phyloP scores from a whole-genome alignment of 2,329 filamentous ascomycete genomes.

The Ustilaginoidea virens region DNA sequence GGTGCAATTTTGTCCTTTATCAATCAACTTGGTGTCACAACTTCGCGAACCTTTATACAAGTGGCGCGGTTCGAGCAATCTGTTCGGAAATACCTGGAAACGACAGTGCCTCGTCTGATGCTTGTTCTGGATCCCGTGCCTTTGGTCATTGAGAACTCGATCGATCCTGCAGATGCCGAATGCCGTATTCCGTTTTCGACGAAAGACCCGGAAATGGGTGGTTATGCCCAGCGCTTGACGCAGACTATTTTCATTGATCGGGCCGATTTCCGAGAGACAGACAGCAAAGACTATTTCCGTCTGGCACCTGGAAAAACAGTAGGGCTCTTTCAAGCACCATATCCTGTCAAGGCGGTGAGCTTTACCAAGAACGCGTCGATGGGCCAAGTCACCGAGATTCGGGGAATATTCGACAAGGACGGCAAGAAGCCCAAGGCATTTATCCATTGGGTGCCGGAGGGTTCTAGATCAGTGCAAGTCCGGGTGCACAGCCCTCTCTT shows the following conservation, averaged over 20 bases:
- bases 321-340: slow-evolving; percentile 56
- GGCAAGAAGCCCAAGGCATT: slow-evolving; percentile 57
- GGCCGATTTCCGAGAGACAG: slow-evolving; percentile 61
- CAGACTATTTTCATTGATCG: slow-evolving; percentile 32
- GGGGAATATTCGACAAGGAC: slow-evolving; percentile 48
- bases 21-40: slow-evolving; percentile 82
- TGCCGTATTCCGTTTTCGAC: slow-evolving; percentile 67
- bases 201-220: slow-evolving; percentile 56
- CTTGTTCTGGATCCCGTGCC: slow-evolving; percentile 74
- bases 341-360: slow-evolving; percentile 52
- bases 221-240: slow-evolving; percentile 48
- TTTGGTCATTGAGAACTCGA: slow-evolving; percentile 59
- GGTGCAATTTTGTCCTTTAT: slow-evolving; percentile 81
- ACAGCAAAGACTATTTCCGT: slow-evolving; percentile 64
- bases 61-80: slow-evolving; percentile 67
- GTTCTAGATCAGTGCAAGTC: slow-evolving; percentile 50
- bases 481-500: slow-evolving; percentile 68
- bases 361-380: slow-evolving; percentile 51
- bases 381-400: slow-evolving; percentile 50
- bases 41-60: slow-evolving; percentile 63
- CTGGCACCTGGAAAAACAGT: slow-evolving; percentile 64
- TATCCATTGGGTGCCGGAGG: slow-evolving; percentile 71
- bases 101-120: slow-evolving; percentile 77
- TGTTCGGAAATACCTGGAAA: slow-evolving; percentile 74
- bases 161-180: slow-evolving; percentile 33